Base-by-base conservation (phyloP, 306 rosid genomes). In the Acmispon strigosus region DNA sequence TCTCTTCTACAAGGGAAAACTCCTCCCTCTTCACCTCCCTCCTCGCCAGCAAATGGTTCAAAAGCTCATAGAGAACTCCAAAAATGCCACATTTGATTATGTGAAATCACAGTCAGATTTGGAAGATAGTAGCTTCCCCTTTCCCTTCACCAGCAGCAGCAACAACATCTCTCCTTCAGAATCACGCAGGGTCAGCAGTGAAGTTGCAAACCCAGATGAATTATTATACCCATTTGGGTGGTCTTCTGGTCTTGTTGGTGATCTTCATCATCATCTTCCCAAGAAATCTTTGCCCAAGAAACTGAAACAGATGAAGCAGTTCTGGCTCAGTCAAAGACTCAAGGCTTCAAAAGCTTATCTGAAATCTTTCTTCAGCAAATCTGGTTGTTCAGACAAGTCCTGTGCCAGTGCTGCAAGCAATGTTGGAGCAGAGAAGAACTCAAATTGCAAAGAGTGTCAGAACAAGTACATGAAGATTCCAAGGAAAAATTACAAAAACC, bases 1-100 rank as follows among this genome's bases (percentile, higher is more conserved):
- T 47, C 97, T 95, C 59, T 95, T 95, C 88, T 95, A 95, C 84
- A 87, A 87, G n/a, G 99, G 99, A 4, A 95, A 89, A 64, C 94
- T 95, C 41, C 97, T 95, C 9, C 99, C 99, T 57, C 97, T 91
- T 79, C 96, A 91, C 37, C 95, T 81, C 70, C 98, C 97, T 48
- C 98, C 96, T 75, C 97, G 98, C 67, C 62, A 87, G 13, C 84
- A 93, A 78, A 94, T 90, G 98, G 92, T 94, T 63, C 86, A 86
- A 39, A 90, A 80, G 0, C 86, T 93, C 54, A 55, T 88, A 11
- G 73, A 86, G 8, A 86, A 56, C 74, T 34, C 90, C 29, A 78
- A 27, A 2, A 27, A 64, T 62, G 63, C 80, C 29, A 50, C 63
- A 7, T 43, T 57, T 72, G 73, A 77, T 19, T 49, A 29, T 42